Evolutionary conservation across 2,329 filamentous ascomycete genomes (phyloP).

Genomic region (Cladosporium colombiae): DNA sequence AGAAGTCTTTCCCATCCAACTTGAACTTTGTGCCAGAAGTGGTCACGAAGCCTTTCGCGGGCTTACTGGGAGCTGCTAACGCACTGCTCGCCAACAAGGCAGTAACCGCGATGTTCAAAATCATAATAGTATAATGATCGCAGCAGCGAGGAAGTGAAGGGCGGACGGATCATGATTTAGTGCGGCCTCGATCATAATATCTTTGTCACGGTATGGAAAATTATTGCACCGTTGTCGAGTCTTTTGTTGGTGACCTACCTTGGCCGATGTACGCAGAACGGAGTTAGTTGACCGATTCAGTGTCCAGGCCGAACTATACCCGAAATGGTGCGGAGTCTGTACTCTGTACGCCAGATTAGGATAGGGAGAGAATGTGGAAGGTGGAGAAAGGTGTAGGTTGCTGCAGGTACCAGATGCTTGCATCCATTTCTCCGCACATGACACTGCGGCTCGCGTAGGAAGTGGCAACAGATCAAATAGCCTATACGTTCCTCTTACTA

Average conservation of each 20-base stretch:
- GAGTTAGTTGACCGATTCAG: neutral
- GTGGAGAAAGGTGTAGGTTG: neutral
- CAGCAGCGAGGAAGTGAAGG: neutral
- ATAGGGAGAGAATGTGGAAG: neutral
- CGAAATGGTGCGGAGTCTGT: neutral
- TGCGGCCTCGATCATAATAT: neutral
- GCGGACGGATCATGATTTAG: neutral
- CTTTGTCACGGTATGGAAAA: neutral
- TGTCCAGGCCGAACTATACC: neutral
- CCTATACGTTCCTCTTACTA: neutral
- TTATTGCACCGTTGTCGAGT: neutral
- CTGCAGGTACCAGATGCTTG: neutral
- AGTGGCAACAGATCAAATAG: neutral
- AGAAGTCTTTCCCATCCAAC: constrained; percentile 57
- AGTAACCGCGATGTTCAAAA: neutral
- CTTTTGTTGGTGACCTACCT: neutral
- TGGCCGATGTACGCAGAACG: neutral
- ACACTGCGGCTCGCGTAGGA: neutral
- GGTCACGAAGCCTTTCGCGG: constrained; percentile 49
- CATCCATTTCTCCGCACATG: neutral
- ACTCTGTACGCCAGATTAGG: neutral
- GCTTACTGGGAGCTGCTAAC: constrained; percentile 5
- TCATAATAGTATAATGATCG: neutral
- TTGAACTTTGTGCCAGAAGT: constrained; percentile 54
- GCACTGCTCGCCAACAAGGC: constrained; percentile 11